These are phyloP conservation scores for Suhomyces anneliseae DNA, from an alignment of 1,139 yeast species.

Conservation along the genomic window DNA sequence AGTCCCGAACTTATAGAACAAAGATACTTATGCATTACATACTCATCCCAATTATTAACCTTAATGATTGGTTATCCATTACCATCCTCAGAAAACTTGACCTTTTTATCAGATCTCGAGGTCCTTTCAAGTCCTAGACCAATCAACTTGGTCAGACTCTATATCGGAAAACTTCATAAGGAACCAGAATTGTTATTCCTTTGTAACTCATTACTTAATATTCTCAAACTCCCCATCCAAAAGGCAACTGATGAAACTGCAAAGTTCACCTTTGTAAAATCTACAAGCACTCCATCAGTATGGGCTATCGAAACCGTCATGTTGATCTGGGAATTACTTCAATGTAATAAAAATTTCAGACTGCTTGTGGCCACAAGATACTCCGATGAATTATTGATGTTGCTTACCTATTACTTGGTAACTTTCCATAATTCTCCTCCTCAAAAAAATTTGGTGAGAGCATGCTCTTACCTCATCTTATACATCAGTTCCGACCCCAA, in stretches of 20 bases:
- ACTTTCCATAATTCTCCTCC: conserved; percentile 35
- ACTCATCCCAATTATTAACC: conserved; percentile 62
- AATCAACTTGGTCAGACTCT: conserved; percentile 50
- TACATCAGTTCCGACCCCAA: conserved; percentile 55
- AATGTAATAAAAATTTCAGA: conserved; percentile 62
- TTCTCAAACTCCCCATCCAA: conserved; percentile 46
- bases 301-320: conserved; percentile 59
- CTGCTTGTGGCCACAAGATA: conserved; percentile 47
- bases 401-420: conserved; percentile 57
- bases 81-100: conserved; percentile 47
- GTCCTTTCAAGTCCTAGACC: conserved; percentile 29
- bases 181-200: conserved; percentile 54
- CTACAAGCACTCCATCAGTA: conserved; percentile 35
- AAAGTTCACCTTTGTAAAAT: conserved; percentile 17
- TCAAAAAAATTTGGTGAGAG: conserved; percentile 52
- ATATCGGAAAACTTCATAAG: conserved; percentile 53
- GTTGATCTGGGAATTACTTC: conserved; percentile 74
- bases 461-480: conserved; percentile 60
- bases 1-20: conserved; percentile 40
- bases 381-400: conserved; percentile 54
- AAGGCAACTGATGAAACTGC: conserved; percentile 19
- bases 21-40: conserved; percentile 54
- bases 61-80: conserved; percentile 65
- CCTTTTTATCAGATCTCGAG: conserved; percentile 38
- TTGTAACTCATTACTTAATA: conserved; percentile 44